phyloP scores from a whole-genome alignment of 495 filamentous ascomycete species.

The Ascobolus immersus region DNA sequence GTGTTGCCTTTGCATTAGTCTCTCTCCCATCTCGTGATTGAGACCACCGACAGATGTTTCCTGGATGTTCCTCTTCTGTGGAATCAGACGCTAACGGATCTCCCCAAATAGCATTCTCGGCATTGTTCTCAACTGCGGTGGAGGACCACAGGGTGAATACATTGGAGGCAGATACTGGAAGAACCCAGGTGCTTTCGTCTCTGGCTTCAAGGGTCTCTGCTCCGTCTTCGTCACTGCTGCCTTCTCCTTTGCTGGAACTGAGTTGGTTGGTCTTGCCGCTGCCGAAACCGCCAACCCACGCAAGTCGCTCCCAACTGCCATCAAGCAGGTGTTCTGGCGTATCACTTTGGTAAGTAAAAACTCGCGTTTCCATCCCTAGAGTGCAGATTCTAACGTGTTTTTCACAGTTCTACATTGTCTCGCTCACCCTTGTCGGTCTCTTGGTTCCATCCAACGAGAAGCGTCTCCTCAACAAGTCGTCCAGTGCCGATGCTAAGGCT shows the following conservation, averaged over 20 bases:
- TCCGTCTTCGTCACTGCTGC: slow-evolving; percentile 80
- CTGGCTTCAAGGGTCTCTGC: slow-evolving; percentile 88
- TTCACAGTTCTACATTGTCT: slow-evolving; percentile 64
- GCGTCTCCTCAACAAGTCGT: slow-evolving; percentile 29
- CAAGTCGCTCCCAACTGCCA: slow-evolving; percentile 60
- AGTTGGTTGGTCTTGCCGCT: slow-evolving; percentile 75
- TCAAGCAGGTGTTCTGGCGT: slow-evolving; percentile 91
- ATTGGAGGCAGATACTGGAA: slow-evolving; percentile 66
- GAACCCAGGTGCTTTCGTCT: slow-evolving; percentile 66
- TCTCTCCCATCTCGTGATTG: not conserved
- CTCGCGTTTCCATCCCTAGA: slow-evolving; percentile 19
- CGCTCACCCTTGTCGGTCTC: slow-evolving; percentile 45
- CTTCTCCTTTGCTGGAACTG: slow-evolving; percentile 79
- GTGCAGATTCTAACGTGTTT: slow-evolving; percentile 13
- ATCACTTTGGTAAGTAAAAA: slow-evolving; percentile 41
- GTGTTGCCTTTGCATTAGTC: not conserved
- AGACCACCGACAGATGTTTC: too few species aligned
- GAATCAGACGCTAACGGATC: not conserved
- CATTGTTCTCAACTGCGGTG: slow-evolving; percentile 54
- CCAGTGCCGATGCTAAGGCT: slow-evolving; percentile 35
- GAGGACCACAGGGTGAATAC: slow-evolving; percentile 46
- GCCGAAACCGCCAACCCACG: slow-evolving; percentile 71
- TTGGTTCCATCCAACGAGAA: slow-evolving; percentile 44
- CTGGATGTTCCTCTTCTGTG: not conserved
- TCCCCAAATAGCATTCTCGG: slow-evolving; percentile 48